Percentiles rank a stretch among this genome's conserved stretches.
phyloP scores from a whole-genome alignment of 2,329 filamentous ascomycete species.

The Colletotrichum paranaense region DNA sequence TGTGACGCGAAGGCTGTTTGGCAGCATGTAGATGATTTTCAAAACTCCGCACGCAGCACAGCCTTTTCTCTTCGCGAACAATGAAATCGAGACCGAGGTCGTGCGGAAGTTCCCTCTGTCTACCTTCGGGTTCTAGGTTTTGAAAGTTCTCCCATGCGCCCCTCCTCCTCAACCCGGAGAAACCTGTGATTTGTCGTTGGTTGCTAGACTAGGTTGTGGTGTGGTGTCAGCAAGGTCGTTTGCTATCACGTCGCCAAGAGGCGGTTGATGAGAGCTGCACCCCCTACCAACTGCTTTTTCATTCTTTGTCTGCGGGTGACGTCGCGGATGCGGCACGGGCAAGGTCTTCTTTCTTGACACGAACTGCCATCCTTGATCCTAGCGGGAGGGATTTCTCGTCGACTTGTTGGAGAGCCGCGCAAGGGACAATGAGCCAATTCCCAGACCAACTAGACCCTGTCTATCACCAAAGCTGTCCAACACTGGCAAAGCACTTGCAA shows the following conservation, averaged over 20 bases:
- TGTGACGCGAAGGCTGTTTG: neutral
- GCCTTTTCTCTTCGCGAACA: too few species aligned
- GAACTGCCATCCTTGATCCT: neutral
- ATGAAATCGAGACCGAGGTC: neutral
- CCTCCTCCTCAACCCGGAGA: neutral
- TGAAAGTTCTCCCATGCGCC: neutral
- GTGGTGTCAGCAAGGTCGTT: neutral
- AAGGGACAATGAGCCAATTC: neutral
- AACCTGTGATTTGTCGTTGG: neutral
- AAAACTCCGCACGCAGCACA: neutral
- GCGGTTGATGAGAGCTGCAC: neutral
- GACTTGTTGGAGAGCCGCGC: neutral
- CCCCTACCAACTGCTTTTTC: neutral
- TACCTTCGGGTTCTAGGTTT: neutral
- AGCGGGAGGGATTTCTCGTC: neutral
- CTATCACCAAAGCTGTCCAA: neutral
- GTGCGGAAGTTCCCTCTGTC: too few species aligned
- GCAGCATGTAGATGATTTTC: neutral
- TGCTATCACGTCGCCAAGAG: neutral
- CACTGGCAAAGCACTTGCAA: neutral
- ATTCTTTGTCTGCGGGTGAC: neutral
- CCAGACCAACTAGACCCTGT: neutral
- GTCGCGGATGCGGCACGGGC: neutral
- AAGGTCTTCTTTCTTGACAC: neutral
- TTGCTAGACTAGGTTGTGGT: neutral